These are phyloP conservation scores for Kwoniella mangroviensis DNA, from an alignment of 768 basidiomycete genomes.

Conservation along the genomic window DNA sequence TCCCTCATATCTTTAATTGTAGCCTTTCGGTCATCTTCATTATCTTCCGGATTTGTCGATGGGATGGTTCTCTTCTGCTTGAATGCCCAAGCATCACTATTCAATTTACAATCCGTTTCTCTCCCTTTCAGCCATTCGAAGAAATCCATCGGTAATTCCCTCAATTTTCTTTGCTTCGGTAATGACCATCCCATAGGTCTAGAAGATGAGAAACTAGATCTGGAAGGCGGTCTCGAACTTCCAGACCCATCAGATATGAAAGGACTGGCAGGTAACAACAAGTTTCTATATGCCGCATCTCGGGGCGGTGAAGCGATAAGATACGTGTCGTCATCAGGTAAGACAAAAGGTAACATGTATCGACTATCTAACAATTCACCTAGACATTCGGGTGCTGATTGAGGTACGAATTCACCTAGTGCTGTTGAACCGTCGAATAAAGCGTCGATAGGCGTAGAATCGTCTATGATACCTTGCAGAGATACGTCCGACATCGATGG, in stretches of 20 bases:
- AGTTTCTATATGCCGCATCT: constrained; percentile 45
- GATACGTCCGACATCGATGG: constrained; percentile 54
- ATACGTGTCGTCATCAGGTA: constrained; percentile 75
- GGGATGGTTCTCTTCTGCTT: constrained; percentile 11
- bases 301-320: constrained; percentile 64
- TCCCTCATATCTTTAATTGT: neutral
- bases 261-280: constrained; percentile 26
- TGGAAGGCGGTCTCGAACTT: constrained; percentile 38
- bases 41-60: neutral
- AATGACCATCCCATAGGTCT: constrained; percentile 49
- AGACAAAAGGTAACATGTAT: constrained; percentile 84
- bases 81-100: constrained; percentile 14
- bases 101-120: constrained; percentile 28
- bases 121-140: constrained; percentile 50
- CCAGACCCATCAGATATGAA: constrained; percentile 37
- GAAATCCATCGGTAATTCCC: constrained; percentile 51
- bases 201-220: constrained; percentile 46
- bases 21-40: neutral
- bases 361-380: constrained; percentile 92
- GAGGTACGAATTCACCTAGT: constrained; percentile 75
- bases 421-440: constrained; percentile 74
- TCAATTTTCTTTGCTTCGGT: constrained; percentile 28
- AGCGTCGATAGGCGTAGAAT: constrained; percentile 67
- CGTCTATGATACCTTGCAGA: constrained; percentile 25
- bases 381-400: constrained; percentile 75